A percentile compares a stretch with the other conserved stretches of the same genome.
phyloP scores from a whole-genome alignment of 2,329 filamentous ascomycete species.

The Stagonosporopsis rhizophila region DNA sequence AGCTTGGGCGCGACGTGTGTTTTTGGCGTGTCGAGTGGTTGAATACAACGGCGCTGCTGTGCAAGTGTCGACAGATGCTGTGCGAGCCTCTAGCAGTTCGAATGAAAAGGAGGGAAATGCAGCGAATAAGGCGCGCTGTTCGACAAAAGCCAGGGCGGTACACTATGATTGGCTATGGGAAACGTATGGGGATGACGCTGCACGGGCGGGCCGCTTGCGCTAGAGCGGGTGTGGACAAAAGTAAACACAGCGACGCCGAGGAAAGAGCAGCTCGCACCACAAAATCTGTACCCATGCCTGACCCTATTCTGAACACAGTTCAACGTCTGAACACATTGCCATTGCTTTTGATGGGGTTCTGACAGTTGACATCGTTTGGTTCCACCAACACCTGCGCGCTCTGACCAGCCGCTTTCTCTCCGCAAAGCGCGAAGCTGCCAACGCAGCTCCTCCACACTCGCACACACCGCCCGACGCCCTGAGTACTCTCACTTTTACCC shows the following conservation, averaged over 20 bases:
- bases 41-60: constrained; percentile 17
- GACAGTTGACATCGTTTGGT: constrained; percentile 18
- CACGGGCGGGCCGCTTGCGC: constrained; percentile 14
- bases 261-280: constrained; percentile 16
- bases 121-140: constrained; percentile 16
- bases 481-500: constrained; percentile 4
- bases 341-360: constrained; percentile 19
- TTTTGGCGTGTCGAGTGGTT: constrained; percentile 28
- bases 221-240: constrained; percentile 9
- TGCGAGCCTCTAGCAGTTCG: constrained; percentile 4
- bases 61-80: constrained; percentile 6
- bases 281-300: constrained; percentile 17
- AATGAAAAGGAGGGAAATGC: constrained; percentile 5
- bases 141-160: constrained; percentile 6
- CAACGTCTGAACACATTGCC: constrained; percentile 4
- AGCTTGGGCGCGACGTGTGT: constrained; percentile 31
- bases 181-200: constrained; percentile 20
- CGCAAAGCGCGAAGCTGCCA: constrained; percentile 29
- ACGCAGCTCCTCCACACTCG: constrained; percentile 28
- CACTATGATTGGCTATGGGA: constrained; percentile 12
- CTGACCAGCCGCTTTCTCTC: constrained; percentile 19
- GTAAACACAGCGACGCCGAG: constrained; percentile 17
- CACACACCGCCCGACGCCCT: constrained; percentile 19
- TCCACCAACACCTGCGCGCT: background rate
- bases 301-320: constrained; percentile 4